phyloP scores from a whole-genome alignment of 352 stramenopile genomes.

The Phytophthora pluvialis region DNA sequence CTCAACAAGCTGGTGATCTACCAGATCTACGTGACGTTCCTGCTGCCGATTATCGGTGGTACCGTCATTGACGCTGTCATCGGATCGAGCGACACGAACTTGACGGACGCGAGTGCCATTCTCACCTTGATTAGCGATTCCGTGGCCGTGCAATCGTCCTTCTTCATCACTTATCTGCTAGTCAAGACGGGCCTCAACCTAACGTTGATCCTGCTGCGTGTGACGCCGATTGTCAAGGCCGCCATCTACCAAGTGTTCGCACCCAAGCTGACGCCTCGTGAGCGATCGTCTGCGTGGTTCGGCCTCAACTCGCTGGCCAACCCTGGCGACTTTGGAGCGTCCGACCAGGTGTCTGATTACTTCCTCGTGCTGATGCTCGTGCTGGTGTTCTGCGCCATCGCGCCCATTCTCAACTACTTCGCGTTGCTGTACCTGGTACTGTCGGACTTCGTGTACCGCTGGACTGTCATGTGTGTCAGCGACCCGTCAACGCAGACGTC shows the following conservation, averaged over 20 bases:
- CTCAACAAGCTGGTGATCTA: conserved; percentile 87
- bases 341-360: conserved; percentile 70
- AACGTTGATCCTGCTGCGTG: conserved; percentile 71
- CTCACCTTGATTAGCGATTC: conserved; percentile 64
- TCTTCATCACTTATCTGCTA: conserved; percentile 84
- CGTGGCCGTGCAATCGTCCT: conserved; percentile 79
- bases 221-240: conserved; percentile 77
- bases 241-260: conserved; percentile 79
- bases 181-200: conserved; percentile 78
- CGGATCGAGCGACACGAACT: conserved; percentile 50
- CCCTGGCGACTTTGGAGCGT: conserved; percentile 65
- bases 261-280: conserved; percentile 80
- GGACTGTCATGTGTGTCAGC: conserved; percentile 72
- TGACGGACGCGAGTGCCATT: conserved; percentile 52
- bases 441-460: conserved; percentile 80
- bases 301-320: conserved; percentile 64
- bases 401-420: conserved; percentile 85
- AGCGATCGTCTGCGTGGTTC: conserved; percentile 74
- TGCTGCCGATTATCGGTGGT: conserved; percentile 86
- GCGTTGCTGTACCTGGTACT: conserved; percentile 71
- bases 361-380: conserved; percentile 80
- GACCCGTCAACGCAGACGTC: conserved; percentile 74
- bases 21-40: conserved; percentile 83
- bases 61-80: conserved; percentile 78
- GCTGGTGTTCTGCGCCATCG: conserved; percentile 76